These are phyloP conservation scores for Mallotus japonicus DNA, from an alignment of 441 rosid genomes.

Conservation along the genomic window DNA sequence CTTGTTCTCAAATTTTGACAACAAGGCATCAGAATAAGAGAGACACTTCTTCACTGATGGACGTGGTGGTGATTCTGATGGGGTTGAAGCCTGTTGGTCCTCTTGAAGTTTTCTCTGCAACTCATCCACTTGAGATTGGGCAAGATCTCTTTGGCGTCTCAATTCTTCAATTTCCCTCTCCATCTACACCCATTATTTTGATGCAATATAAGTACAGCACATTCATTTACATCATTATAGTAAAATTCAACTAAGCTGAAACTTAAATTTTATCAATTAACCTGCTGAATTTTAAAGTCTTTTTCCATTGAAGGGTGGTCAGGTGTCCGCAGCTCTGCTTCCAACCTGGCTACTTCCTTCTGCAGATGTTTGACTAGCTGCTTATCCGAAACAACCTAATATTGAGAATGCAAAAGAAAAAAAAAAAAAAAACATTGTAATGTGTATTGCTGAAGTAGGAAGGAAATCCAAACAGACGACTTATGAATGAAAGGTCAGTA, in stretches of 20 bases:
- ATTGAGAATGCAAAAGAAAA: not conserved
- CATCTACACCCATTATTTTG: slow-evolving; percentile 49
- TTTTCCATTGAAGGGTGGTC: slow-evolving; percentile 77
- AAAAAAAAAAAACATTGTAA: slow-evolving; percentile 1
- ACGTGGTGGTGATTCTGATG: slow-evolving; percentile 55
- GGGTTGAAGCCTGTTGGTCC: slow-evolving; percentile 52
- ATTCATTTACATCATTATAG: slow-evolving; percentile 7
- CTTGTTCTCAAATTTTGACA: slow-evolving; percentile 56
- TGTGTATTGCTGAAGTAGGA: slow-evolving; percentile 11
- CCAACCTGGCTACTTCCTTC: slow-evolving; percentile 95
- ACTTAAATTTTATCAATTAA: slow-evolving; percentile 19
- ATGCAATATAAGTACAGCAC: slow-evolving; percentile 6
- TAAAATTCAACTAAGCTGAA: slow-evolving; percentile 12
- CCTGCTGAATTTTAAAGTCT: slow-evolving; percentile 86
- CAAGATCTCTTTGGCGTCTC: slow-evolving; percentile 80
- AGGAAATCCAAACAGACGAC: slow-evolving; percentile 5
- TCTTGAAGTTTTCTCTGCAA: slow-evolving; percentile 70
- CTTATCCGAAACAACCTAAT: slow-evolving; percentile 95
- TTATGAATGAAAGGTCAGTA: slow-evolving; percentile 31
- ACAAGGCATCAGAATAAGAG: slow-evolving; percentile 64
- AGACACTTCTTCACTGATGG: slow-evolving; percentile 84
- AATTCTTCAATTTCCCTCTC: slow-evolving; percentile 89
- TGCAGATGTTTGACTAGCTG: slow-evolving; percentile 96
- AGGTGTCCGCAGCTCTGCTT: slow-evolving; percentile 95
- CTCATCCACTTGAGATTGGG: slow-evolving; percentile 74